Conservation (phyloP, 2,329 filamentous ascomycete genomes). For the Stemphylium beticola region DNA sequence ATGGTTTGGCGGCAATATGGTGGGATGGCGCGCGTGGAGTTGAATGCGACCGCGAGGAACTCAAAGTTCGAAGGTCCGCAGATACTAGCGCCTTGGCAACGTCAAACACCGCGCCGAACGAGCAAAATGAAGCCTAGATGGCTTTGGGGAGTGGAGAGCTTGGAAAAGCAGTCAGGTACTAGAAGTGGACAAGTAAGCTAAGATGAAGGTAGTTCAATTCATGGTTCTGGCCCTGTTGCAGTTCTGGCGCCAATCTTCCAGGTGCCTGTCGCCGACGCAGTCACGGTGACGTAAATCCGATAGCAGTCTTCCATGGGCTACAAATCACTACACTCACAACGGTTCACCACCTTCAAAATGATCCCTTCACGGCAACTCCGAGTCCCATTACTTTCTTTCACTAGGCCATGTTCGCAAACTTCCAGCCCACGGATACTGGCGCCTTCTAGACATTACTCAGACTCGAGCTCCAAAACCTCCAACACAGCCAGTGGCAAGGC, state of each 20-base stretch:
- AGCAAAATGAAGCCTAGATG: background rate
- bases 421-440: background rate
- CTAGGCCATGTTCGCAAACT: background rate
- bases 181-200: background rate
- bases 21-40: slow-evolving; percentile 12
- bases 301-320: background rate
- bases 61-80: slow-evolving; percentile 25
- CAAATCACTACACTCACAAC: background rate
- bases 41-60: slow-evolving; percentile 27
- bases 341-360: background rate
- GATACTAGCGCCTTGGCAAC: slow-evolving; percentile 29
- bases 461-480: slow-evolving; percentile 1
- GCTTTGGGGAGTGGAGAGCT: background rate
- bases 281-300: slow-evolving; percentile 34
- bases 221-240: background rate
- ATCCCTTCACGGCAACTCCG: background rate
- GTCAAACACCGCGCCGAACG: slow-evolving; percentile 2
- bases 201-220: no score
- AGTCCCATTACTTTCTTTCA: background rate
- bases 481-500: background rate
- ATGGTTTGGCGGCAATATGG: slow-evolving; percentile 58
- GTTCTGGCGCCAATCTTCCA: background rate
- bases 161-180: background rate
- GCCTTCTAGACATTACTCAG: slow-evolving; percentile 8
- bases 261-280: slow-evolving; percentile 8